Conservation (phyloP, 2,329 filamentous ascomycete species). For the Onygenales sp. region DNA sequence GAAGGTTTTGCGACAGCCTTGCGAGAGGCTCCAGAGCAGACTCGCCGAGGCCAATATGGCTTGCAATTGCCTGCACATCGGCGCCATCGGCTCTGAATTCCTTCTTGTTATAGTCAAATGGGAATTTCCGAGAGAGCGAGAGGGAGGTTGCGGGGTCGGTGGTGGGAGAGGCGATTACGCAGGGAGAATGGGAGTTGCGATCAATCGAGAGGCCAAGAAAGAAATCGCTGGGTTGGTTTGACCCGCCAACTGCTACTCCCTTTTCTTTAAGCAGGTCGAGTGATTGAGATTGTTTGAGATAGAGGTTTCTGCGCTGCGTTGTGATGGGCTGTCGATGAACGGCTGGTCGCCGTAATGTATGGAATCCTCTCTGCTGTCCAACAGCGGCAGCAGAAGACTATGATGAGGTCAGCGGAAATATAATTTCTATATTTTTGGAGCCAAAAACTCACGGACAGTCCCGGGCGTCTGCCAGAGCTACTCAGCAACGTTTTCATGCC, state of each 20-base stretch:
- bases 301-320: constrained; percentile 42
- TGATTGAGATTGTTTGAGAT: constrained; percentile 46
- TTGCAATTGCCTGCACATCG: constrained; percentile 29
- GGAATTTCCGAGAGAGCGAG: constrained; percentile 43
- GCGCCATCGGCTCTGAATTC: constrained; percentile 35
- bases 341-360: constrained; percentile 31
- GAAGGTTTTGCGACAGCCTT: constrained; percentile 44
- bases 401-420: constrained; percentile 1
- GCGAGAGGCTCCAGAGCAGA: constrained; percentile 37
- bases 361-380: constrained; percentile 41
- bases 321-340: constrained; percentile 1
- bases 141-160: constrained; percentile 34
- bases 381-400: constrained; percentile 16
- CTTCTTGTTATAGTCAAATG: constrained; percentile 50
- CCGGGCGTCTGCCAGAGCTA: constrained; percentile 21
- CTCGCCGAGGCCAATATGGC: constrained; percentile 45
- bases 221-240: constrained; percentile 31
- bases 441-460: constrained; percentile 14
- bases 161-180: constrained; percentile 52
- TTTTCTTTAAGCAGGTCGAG: constrained; percentile 47
- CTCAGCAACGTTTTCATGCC: constrained; percentile 55
- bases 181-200: constrained; percentile 52
- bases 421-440: background rate
- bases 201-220: constrained; percentile 58
- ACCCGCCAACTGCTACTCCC: constrained; percentile 35